Evolutionary conservation across 768 basidiomycete genomes (phyloP).

Genomic region (Suillus alpinus): DNA sequence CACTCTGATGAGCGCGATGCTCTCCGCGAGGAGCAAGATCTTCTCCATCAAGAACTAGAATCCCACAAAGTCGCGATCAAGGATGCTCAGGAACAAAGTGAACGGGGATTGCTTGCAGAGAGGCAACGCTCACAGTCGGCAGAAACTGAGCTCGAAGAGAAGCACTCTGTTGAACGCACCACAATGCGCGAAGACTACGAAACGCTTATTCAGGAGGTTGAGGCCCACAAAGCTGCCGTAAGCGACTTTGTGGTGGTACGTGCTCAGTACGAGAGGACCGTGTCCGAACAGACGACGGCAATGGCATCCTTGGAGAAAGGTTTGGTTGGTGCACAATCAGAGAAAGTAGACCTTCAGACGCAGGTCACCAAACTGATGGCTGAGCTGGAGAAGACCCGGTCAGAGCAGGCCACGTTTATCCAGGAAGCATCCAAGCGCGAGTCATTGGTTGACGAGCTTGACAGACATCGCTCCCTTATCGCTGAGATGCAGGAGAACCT

Average conservation of each 20-base stretch:
- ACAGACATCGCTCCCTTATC: slow-evolving; percentile 71
- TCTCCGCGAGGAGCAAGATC: slow-evolving; percentile 33
- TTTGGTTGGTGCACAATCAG: slow-evolving; percentile 37
- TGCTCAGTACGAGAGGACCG: slow-evolving; percentile 42
- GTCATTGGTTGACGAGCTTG: slow-evolving; percentile 70
- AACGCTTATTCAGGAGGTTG: slow-evolving; percentile 48
- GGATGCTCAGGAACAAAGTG: slow-evolving; percentile 20
- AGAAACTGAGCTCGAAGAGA: slow-evolving; percentile 16
- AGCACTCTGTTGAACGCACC: slow-evolving; percentile 20
- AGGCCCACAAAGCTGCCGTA: slow-evolving; percentile 46
- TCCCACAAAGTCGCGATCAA: slow-evolving; percentile 46
- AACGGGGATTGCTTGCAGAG: slow-evolving; percentile 23
- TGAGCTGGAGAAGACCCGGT: slow-evolving; percentile 57
- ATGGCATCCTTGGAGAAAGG: slow-evolving; percentile 51
- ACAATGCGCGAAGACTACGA: slow-evolving; percentile 46
- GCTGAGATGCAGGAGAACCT: slow-evolving; percentile 77
- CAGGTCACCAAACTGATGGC: slow-evolving; percentile 48
- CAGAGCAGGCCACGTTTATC: slow-evolving; percentile 59
- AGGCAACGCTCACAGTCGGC: slow-evolving; percentile 23
- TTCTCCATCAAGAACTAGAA: slow-evolving; percentile 53
- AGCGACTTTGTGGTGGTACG: slow-evolving; percentile 38
- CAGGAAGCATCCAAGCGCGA: slow-evolving; percentile 75
- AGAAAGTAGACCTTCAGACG: slow-evolving; percentile 41
- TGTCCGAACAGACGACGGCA: slow-evolving; percentile 48
- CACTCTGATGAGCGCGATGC: slow-evolving; percentile 49